Evolutionary conservation across 2,329 filamentous ascomycete genomes (phyloP), one percentile per base, ranked within the genome.

Genomic region (Furcasterigmium furcatum): DNA sequence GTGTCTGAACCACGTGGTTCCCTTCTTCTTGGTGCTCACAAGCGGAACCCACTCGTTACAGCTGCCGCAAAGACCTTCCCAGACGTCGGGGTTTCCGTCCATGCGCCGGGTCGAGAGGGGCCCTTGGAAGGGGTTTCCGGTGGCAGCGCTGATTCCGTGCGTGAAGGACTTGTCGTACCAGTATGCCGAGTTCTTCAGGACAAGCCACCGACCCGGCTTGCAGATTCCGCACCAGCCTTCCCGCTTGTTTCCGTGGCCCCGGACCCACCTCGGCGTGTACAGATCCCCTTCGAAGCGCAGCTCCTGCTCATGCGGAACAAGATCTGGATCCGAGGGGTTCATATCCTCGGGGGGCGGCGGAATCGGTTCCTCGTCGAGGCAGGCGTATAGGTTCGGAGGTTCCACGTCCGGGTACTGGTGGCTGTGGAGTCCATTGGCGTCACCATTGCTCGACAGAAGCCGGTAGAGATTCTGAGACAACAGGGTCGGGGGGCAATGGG

Each of bases 151-250:
- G 62, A 95, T 89, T 41, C 89, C 89, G 59, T 95, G 90, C 3
- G 87, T 89, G 63, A 94, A 95, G 46, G 85, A 88, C 73, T 94
- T 92, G 71, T 95, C 89, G 65, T 95, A 95, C 89, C 90, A 95
- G 64, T 89, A 95, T 7, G 89, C 89, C 45, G 87, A 91, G 68
- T 95, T 94, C 72, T 94, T 95, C 48, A 95, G 73, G 14, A 91
- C 88, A 44, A 92, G 78, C 90, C 90, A 95, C 41, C 88, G 77
- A 3, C 88, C 88, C 3, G 88, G 86, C 63, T 91, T 91, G 72
- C 89, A 95, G 55, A 92, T 87, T 19, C 88, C 88, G 58, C 89
- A 95, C 88, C 89, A 95, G 4, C 89, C 89, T 64, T 92, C 88
- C 35, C 89, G 84, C 72, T 91, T 91, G 67, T 91, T 91, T 21